Conservation (phyloP, 495 filamentous ascomycete genomes). For the Emericellopsis terricola region DNA sequence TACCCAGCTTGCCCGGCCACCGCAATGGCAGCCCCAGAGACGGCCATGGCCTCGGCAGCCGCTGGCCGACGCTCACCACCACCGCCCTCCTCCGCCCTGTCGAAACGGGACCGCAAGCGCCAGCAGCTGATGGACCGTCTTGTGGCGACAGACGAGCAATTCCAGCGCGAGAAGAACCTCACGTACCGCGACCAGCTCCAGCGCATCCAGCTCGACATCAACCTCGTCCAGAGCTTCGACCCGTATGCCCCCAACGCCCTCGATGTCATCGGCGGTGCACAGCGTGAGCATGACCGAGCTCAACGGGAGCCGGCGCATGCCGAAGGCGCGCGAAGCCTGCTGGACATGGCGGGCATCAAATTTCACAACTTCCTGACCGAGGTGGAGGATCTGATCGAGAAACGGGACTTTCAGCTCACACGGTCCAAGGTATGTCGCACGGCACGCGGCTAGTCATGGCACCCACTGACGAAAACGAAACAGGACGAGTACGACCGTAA, state of each 20-base stretch:
- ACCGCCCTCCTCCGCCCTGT: slow-evolving; percentile 21
- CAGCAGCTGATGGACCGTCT: slow-evolving; percentile 62
- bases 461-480: too few relatives aligned
- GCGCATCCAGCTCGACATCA: slow-evolving; percentile 76
- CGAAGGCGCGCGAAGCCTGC: slow-evolving; percentile 21
- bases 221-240: slow-evolving; percentile 65
- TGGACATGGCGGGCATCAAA: slow-evolving; percentile 55
- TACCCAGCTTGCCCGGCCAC: neutral
- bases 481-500: slow-evolving; percentile 38
- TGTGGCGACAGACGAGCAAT: slow-evolving; percentile 49
- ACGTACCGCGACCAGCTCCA: slow-evolving; percentile 81
- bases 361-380: slow-evolving; percentile 69
- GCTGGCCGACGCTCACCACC: slow-evolving; percentile 6
- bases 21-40: slow-evolving; percentile 16
- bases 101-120: slow-evolving; percentile 83
- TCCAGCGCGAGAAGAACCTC: slow-evolving; percentile 61
- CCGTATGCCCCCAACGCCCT: slow-evolving; percentile 57
- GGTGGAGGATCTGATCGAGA: slow-evolving; percentile 69
- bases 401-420: slow-evolving; percentile 61
- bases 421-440: slow-evolving; percentile 47
- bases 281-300: slow-evolving; percentile 44
- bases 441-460: neutral
- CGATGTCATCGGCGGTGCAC: slow-evolving; percentile 40
- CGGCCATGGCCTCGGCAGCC: slow-evolving; percentile 7
- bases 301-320: slow-evolving; percentile 34